phyloP scores from a whole-genome alignment of 2,329 filamentous ascomycete species.

The Aspergillus awamori region DNA sequence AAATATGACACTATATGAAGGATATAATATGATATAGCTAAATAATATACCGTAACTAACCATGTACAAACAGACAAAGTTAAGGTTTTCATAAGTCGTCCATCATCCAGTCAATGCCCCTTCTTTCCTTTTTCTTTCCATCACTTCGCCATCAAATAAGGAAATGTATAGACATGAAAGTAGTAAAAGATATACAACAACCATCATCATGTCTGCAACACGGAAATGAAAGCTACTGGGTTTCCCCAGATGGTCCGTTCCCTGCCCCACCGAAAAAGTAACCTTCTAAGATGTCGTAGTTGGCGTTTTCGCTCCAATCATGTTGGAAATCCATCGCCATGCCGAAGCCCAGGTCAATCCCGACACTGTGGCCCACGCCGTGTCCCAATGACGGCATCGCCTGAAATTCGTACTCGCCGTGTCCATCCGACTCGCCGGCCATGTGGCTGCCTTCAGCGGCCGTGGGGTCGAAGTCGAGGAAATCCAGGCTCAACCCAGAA shows the following conservation, averaged over 20 bases:
- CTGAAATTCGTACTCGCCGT: constrained; percentile 32
- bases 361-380: constrained; percentile 42
- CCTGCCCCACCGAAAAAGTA: constrained; percentile 58
- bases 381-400: constrained; percentile 34
- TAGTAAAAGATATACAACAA: not conserved
- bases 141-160: not conserved
- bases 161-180: constrained; percentile 8
- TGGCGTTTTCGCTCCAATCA: constrained; percentile 52
- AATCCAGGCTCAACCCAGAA: constrained; percentile 54
- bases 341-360: constrained; percentile 50
- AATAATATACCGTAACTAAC: no score
- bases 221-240: constrained; percentile 2
- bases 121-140: no score
- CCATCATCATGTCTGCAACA: no score
- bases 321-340: constrained; percentile 51
- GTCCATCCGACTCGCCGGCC: constrained; percentile 33
- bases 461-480: constrained; percentile 55
- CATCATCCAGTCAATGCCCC: no score
- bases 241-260: constrained; percentile 29
- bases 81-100: no score
- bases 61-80: no score
- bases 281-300: constrained; percentile 57
- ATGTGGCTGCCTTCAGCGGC: constrained; percentile 30
- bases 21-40: no score
- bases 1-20: no score